Evolutionary conservation across 2,329 filamentous ascomycete genomes (phyloP).

Genomic region (Aspergillus neoniger): DNA sequence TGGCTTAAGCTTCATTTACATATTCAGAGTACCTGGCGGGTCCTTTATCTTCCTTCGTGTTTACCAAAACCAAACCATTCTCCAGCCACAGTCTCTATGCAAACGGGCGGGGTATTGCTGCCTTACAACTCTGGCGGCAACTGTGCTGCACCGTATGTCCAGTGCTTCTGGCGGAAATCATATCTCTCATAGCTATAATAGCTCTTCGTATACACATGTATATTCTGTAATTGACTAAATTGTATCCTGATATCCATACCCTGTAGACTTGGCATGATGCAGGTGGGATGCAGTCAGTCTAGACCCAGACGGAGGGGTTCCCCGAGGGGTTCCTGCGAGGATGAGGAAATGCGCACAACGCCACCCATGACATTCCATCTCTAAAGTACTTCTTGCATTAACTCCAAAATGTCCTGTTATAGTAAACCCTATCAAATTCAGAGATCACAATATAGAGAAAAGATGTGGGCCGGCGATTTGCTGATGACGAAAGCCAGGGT

Average conservation of each 20-base stretch:
- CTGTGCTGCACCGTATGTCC: neutral
- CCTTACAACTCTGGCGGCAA: neutral
- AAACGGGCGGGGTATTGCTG: neutral
- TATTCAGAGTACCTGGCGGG: too few species aligned
- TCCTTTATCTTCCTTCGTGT: too few species aligned
- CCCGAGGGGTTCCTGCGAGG: neutral
- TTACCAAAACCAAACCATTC: neutral
- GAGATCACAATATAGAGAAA: neutral
- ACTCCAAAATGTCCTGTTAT: neutral
- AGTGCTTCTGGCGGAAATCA: too few species aligned
- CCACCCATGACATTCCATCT: neutral
- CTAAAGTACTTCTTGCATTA: neutral
- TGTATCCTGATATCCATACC: too few species aligned
- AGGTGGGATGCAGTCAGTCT: neutral
- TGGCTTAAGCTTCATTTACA: too few species aligned
- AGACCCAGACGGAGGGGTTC: neutral
- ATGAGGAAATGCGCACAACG: neutral
- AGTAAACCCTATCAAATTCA: too few species aligned
- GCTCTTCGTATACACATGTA: too few species aligned
- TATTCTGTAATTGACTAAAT: too few species aligned
- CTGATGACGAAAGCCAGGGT: slow-evolving; percentile 7
- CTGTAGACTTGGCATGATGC: neutral
- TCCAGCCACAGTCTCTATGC: neutral
- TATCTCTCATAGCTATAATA: too few species aligned
- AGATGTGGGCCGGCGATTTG: neutral